Base-by-base conservation (phyloP, 139 green algal species). In the Diplosphaera chodatii region DNA sequence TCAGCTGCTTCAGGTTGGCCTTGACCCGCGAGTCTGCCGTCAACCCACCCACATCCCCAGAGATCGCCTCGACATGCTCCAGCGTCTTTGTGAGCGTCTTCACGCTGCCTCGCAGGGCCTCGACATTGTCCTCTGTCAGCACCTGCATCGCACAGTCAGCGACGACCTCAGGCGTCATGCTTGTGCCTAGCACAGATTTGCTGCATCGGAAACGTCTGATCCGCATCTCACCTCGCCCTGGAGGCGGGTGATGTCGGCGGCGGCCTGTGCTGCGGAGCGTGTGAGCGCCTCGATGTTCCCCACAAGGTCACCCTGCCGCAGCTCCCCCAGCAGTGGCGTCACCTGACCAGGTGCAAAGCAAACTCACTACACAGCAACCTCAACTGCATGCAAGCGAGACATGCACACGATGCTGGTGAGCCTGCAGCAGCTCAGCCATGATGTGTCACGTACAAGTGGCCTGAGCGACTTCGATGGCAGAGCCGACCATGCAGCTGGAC, bases 71-170 rank as follows among this genome's bases (percentile, higher is more conserved):
- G 27, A 96, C 87, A 78, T 94, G 84, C 73, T 93, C 84, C 66
- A 94, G 72, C 28, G 83, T 91, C 30, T 81, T 79, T 20, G 83
- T 89, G 63, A 96, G 70, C 23, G 92, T 95, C 62, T 89, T 76
- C 48, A 97, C 89, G 20, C 75, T 77, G 22, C 88, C 73, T n/a
- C 89, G 81, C 73, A 96, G 76, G 20, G 90, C 90, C 3, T 76
- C 79, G 55, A 96, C 89, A 78, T 98, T 98, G 34, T 93, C 94
- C 16, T 93, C 85, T 3, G 90, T 98, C 66, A 99, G 74, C 37
- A 98, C 90, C 30, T 80, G 75, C 64, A 69, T n/a, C n/a, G n/a
- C n/a, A n/a, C n/a, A n/a, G n/a, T n/a, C n/a, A n/a, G n/a, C n/a
- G n/a, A n/a, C n/a, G n/a, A n/a, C n/a, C n/a, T n/a, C n/a, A n/a